Conservation (phyloP, 192 early-diverging fungal genomes). For the Lobulomyces angularis region DNA sequence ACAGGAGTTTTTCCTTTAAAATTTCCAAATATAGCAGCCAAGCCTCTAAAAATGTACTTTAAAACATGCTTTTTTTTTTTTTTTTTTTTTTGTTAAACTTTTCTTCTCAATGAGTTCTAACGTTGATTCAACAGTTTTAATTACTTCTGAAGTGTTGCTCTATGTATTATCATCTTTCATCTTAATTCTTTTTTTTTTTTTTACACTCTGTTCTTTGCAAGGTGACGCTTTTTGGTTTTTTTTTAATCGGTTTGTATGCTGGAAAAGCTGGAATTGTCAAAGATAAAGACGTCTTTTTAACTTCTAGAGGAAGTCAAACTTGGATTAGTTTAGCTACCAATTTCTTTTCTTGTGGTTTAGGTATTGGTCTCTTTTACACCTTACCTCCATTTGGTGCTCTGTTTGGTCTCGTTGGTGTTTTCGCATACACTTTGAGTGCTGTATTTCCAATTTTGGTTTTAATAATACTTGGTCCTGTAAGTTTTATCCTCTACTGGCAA, state of each 20-base stretch:
- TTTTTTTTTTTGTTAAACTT: too few species aligned
- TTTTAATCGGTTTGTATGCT: conserved; percentile 36
- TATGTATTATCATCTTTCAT: too few species aligned
- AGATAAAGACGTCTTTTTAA: conserved; percentile 37
- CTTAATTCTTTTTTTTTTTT: too few species aligned
- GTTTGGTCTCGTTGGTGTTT: conserved; percentile 51
- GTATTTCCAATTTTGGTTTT: conserved; percentile 48
- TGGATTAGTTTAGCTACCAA: conserved; percentile 32
- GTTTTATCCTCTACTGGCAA: conserved; percentile 42
- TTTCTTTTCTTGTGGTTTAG: conserved; percentile 40
- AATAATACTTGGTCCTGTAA: conserved; percentile 40
- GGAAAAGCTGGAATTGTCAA: conserved; percentile 34
- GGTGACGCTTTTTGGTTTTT: conserved; percentile 31
- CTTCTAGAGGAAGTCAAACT: conserved; percentile 34
- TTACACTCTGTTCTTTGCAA: conserved; percentile 46
- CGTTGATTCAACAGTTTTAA: too few species aligned
- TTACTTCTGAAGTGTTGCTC: too few species aligned
- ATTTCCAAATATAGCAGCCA: too few species aligned
- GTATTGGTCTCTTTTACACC: conserved; percentile 50
- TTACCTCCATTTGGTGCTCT: conserved; percentile 53
- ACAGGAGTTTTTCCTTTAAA: too few species aligned
- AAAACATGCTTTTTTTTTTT: too few species aligned
- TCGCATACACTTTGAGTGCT: conserved; percentile 52
- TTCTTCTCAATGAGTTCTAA: too few species aligned
- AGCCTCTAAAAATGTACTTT: too few species aligned